These are phyloP conservation scores for Vigna reflexopilosa DNA, from an alignment of 306 rosid species.

Conservation along the genomic window DNA sequence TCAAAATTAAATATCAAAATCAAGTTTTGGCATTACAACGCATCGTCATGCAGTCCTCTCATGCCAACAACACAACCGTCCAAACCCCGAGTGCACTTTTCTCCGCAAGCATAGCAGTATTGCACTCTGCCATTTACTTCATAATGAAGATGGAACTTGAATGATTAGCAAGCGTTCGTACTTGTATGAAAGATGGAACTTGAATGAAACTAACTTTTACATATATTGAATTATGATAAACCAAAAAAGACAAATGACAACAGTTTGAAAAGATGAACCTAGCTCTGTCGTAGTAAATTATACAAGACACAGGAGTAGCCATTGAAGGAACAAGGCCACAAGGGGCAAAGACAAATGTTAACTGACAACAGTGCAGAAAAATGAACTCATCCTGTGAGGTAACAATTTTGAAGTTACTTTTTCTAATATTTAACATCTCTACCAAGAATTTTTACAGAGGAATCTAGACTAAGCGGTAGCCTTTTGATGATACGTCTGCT, in stretches of 20 bases:
- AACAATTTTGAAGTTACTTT: conserved; percentile 25
- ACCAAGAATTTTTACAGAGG: conserved; percentile 57
- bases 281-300: conserved; percentile 34
- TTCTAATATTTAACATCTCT: conserved; percentile 45
- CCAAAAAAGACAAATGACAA: background rate
- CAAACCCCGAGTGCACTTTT: background rate
- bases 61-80: background rate
- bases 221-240: background rate
- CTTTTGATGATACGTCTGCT: conserved; percentile 59
- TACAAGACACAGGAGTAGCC: conserved; percentile 34
- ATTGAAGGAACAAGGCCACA: conserved; percentile 28
- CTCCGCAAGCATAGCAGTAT: background rate
- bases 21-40: background rate
- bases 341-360: conserved; percentile 6
- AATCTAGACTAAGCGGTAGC: conserved; percentile 42
- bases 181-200: conserved; percentile 1
- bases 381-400: conserved; percentile 28
- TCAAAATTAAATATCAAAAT: background rate
- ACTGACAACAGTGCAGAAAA: conserved; percentile 38
- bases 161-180: background rate
- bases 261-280: background rate
- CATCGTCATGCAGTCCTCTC: background rate
- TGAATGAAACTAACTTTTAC: conserved; percentile 16
- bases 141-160: background rate
- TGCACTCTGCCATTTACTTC: background rate